Percentiles rank a stretch among this genome's conserved stretches.
phyloP scores from a whole-genome alignment of 2,329 filamentous ascomycete species.

The Penicillium janthinellum region DNA sequence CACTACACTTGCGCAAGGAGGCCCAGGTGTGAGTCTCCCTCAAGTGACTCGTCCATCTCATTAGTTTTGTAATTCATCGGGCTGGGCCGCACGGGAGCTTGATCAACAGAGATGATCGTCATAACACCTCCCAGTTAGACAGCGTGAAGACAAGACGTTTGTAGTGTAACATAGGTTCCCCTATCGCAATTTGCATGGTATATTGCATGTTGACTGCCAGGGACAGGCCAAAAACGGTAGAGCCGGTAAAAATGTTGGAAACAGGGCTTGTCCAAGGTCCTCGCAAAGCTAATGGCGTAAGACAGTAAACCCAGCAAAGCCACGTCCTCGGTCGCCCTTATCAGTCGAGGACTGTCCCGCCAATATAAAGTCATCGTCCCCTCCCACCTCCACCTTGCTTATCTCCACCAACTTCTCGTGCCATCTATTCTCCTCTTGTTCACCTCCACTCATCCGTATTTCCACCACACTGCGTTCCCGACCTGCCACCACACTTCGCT shows the following conservation, averaged over 20 bases:
- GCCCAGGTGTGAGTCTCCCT: background rate
- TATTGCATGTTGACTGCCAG: background rate
- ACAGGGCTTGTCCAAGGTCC: constrained; percentile 7
- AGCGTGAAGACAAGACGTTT: constrained; percentile 1
- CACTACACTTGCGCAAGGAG: background rate
- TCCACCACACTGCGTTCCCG: background rate
- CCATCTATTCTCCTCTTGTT: background rate
- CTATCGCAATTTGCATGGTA: background rate
- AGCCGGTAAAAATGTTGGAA: background rate
- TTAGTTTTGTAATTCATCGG: background rate
- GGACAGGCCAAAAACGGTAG: background rate
- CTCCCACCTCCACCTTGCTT: constrained; percentile 17
- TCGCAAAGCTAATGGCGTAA: constrained; percentile 19
- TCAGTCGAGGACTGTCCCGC: constrained; percentile 9
- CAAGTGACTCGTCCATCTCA: background rate
- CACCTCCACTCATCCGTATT: background rate
- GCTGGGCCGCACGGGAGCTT: background rate
- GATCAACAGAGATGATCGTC: constrained; percentile 4
- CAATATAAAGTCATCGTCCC: constrained; percentile 12
- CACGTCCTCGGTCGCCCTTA: constrained; percentile 13
- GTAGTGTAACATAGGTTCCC: constrained; percentile 11
- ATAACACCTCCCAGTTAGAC: constrained; percentile 10
- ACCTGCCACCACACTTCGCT: background rate
- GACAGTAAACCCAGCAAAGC: constrained; percentile 4
- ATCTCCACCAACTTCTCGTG: constrained; percentile 1